Base-by-base conservation (phyloP, 345 rosid species). In the Eucalyptus sp. region DNA sequence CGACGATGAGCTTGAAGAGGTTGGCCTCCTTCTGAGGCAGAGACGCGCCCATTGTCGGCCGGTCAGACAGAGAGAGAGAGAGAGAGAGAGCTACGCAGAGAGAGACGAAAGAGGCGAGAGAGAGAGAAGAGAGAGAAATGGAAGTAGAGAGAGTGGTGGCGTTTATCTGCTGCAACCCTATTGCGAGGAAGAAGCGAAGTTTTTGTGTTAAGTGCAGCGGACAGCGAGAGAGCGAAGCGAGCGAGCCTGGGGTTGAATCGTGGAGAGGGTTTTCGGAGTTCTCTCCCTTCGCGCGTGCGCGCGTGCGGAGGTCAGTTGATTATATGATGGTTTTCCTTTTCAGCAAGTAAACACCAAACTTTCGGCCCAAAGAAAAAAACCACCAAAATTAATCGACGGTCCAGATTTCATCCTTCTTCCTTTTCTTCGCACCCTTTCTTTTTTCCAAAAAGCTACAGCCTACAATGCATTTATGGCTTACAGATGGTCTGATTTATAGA, bases 1-100 rank as follows among this genome's bases (percentile, higher is more conserved):
- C 99, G 92, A 97, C 99, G 94, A 98, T 98, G 96, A 96, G 96
- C 93, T 98, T 98, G 96, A 98, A 98, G 93, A 96, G 99, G 92
- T 96, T 98, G 89, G 99, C 99, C 94, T 98, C 99, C 93, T 98
- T 98, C 86, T 97, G 94, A 93, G 99, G 99, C 94, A 98, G 94
- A 62, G 99, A 95, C 90, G 99, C 96, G 79, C 99, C 99, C 99
- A 97, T 97, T 94, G 92, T 62, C 89, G 17, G 66, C 3, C 15
- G 92, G 33, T 52, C 58, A 60, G 16, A 62, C 33, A 64, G 20
- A 7, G 13, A 68, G 46, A 46, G 43, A 87, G 71, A 46, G 86
- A 68, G 33, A 58, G 44, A 54, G 86, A 60, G 54, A 43, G 85
- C 31, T 15, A 12, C 37, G 43, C 37, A 50, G 49, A 27, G 31